Base-by-base conservation (phyloP, 179 eudicot species). In the Nepenthes alata region DNA sequence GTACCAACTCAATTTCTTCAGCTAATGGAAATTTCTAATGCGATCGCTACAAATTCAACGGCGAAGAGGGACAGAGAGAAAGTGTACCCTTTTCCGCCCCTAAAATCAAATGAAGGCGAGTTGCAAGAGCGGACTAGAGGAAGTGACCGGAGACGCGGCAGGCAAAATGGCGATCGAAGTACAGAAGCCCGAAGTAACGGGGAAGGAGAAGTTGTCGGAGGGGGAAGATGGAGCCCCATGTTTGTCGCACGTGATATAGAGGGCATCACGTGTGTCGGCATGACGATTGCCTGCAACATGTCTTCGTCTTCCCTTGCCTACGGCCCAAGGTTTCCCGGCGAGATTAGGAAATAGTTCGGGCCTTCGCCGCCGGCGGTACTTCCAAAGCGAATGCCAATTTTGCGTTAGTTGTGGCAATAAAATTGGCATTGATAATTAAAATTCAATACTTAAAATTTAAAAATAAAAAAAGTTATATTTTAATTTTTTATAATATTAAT, bases 61-160 rank as follows among this genome's bases (percentile, higher is more conserved):
- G 7, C 7, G 2, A 61, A 45, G 47, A 55, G 51, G 6, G 10
- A 38, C 38, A 67, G 51, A 68, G 65, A 50, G 7, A 6, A 47
- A 44, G 3, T 4, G 37, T 79, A 86, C 93, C 83, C 85, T 79
- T 59, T 63, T 55, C 77, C 86, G 65, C 79, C 65, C 60, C 59
- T 67, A 51, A 83, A 53, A 68, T 86, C 93, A 67, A 85, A 67
- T 14, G 75, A 44, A 10, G 67, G 61, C 6, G 59, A 67, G 60
- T 34, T 53, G 25, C 64, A 55, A 48, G 61, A 70, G 44, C 71
- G 60, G n/a, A 58, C 55, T 15, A 77, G 67, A 38, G 67, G 57
- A 44, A 67, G 37, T 3, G 68, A 53, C 7, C 76, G 73, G 65
- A 57, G 37, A 7, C 7, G 36, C 34, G 60, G 47, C 48, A 53